phyloP scores from a whole-genome alignment of 257 asterid genomes.

The Parsonsia alboflavescens region DNA sequence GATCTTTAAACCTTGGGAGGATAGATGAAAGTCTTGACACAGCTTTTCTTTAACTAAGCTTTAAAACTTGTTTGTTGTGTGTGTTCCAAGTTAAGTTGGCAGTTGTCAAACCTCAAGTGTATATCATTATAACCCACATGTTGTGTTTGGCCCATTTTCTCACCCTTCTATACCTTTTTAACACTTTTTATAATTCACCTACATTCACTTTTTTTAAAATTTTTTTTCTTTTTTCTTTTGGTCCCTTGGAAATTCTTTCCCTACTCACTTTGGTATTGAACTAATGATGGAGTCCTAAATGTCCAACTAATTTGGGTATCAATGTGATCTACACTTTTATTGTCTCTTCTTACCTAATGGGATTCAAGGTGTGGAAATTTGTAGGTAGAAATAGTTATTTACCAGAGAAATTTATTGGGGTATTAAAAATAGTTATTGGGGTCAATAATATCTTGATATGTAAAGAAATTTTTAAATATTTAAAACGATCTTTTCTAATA shows the following conservation, averaged over 20 bases:
- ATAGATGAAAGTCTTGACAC: not conserved
- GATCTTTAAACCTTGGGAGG: constrained; percentile 11
- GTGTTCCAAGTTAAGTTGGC: constrained; percentile 35
- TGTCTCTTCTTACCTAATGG: no score
- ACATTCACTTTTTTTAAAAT: not conserved
- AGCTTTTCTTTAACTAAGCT: constrained; percentile 19
- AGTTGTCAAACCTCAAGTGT: constrained; percentile 20
- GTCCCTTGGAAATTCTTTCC: not conserved
- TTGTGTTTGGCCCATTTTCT: constrained; percentile 28
- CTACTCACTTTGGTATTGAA: not conserved
- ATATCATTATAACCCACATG: constrained; percentile 39
- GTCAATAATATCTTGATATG: no score
- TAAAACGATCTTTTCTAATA: no score
- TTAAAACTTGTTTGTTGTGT: constrained; percentile 20
- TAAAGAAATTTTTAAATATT: no score
- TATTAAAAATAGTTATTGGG: no score
- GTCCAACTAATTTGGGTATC: not conserved
- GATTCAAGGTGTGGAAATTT: no score
- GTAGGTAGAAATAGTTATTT: no score
- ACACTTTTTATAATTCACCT: constrained; percentile 9
- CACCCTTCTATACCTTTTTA: constrained; percentile 10
- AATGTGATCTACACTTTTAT: no score
- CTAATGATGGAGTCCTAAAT: constrained; percentile 6
- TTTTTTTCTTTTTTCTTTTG: no score
- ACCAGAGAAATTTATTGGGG: no score